Evolutionary conservation across 306 rosid species (phyloP), one percentile per base, ranked within the genome.

Genomic region (Ziziphus jujuba): DNA sequence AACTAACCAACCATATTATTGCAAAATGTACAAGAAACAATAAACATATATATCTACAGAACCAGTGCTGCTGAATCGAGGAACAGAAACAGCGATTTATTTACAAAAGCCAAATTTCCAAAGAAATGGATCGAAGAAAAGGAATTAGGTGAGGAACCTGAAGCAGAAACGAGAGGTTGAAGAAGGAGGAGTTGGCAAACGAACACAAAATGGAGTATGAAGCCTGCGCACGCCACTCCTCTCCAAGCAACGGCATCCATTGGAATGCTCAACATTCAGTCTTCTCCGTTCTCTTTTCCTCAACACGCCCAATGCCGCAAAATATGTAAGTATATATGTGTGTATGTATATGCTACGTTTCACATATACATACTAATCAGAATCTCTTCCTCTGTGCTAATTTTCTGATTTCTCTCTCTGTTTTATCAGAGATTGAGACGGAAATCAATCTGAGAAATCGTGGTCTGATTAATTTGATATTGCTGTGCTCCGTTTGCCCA

Each of bases 141-240:
- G 24, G 7, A 40, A 65, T 4, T 40, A 35, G 64, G 45, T 13
- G 45, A 61, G 68, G 52, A 58, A 95, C 99, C 97, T 63, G 72
- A 44, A 81, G 95, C 96, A 58, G 96, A 88, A 63, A 93, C 98
- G 23, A 95, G 84, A 72, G 99, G 96, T 51, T 90, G 99, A 64
- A 91, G 91, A 43, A 88, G 91, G 54, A 95, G 82, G 64, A 90
- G 79, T 67, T 90, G 96, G 61, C 95, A 85, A 40, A 85, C 72
- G 48, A 95, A 72, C 53, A 85, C 97, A 60, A 90, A 90, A 74
- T 93, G 79, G 77, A 93, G 91, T 36, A 88, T 61, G 67, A 85
- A 86, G 7, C 72, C 71, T 3, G 95, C 56, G 77, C 75, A 84
- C 16, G 75, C 59, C 74, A 95, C 66, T 55, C 96, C 92, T 74